Percentiles rank a stretch among this genome's conserved stretches.
These are phyloP conservation scores for Ploettnerulaceae sp. DNA, from an alignment of 2,329 filamentous ascomycete genomes.

Conservation along the genomic window DNA sequence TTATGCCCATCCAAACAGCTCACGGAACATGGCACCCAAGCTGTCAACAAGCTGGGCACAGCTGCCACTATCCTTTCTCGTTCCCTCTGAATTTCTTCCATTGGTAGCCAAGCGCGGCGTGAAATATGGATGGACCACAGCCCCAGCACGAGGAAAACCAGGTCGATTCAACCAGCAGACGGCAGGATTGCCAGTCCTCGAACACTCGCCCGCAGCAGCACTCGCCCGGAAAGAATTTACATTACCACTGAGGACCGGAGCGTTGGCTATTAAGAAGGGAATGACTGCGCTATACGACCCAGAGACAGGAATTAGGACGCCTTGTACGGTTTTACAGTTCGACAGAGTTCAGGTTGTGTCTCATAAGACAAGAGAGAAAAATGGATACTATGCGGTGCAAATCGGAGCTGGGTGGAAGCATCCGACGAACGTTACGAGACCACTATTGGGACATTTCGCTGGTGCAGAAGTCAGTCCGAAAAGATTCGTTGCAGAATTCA, in stretches of 20 bases:
- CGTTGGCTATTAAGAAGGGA: slow-evolving; percentile 85
- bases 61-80: slow-evolving; percentile 31
- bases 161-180: slow-evolving; percentile 52
- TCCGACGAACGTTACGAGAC: slow-evolving; percentile 71
- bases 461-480: slow-evolving; percentile 79
- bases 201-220: slow-evolving; percentile 55
- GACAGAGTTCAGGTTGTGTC: slow-evolving; percentile 87
- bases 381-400: slow-evolving; percentile 95
- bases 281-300: slow-evolving; percentile 88
- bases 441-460: slow-evolving; percentile 84
- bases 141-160: slow-evolving; percentile 47
- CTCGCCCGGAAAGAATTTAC: slow-evolving; percentile 54
- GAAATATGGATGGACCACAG: slow-evolving; percentile 53
- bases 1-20: slow-evolving; percentile 12
- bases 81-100: slow-evolving; percentile 32
- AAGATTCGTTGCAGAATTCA: slow-evolving; percentile 78
- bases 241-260: slow-evolving; percentile 68
- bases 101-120: slow-evolving; percentile 33
- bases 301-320: slow-evolving; percentile 67
- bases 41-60: slow-evolving; percentile 33
- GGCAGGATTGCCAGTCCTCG: slow-evolving; percentile 51
- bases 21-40: slow-evolving; percentile 34
- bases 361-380: slow-evolving; percentile 71
- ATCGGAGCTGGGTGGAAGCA: slow-evolving; percentile 74
- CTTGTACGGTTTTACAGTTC: slow-evolving; percentile 90